Evolutionary conservation across 78 protist genomes (phyloP).

Genomic region (Emiliania huxleyi): DNA sequence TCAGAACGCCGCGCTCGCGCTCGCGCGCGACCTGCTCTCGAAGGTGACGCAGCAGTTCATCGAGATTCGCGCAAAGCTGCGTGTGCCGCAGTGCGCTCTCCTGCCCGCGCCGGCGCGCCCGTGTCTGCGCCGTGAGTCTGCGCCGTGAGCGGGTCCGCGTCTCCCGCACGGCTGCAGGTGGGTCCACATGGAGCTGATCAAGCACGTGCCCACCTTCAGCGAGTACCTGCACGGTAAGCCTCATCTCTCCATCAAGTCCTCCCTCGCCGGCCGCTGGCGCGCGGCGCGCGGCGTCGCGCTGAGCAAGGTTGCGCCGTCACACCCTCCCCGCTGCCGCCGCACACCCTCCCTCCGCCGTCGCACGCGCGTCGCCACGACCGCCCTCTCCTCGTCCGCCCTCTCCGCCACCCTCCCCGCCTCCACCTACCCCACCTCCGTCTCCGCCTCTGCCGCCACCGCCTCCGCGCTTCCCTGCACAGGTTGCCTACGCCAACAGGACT

Average conservation of each 20-base stretch:
- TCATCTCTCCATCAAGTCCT: not conserved
- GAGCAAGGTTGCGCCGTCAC: not conserved
- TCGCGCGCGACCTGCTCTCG: not conserved
- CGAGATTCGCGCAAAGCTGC: not conserved
- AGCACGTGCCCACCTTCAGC: not conserved
- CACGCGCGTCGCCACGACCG: too few relatives aligned
- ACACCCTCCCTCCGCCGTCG: too few relatives aligned
- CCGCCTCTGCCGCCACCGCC: too few relatives aligned
- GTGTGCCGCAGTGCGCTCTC: not conserved
- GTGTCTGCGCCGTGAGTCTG: not conserved
- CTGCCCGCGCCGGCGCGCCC: not conserved
- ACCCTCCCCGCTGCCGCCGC: too few relatives aligned
- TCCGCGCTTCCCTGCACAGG: too few relatives aligned
- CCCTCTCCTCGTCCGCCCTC: too few relatives aligned
- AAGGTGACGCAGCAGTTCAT: not conserved
- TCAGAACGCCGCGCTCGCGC: not conserved
- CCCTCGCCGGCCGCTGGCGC: not conserved
- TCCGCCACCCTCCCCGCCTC: too few relatives aligned
- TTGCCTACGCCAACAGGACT: not conserved
- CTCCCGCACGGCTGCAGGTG: not conserved
- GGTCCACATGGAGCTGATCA: not conserved
- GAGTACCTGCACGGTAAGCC: not conserved
- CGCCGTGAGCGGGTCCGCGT: not conserved
- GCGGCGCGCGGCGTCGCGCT: not conserved
- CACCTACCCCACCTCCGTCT: too few relatives aligned